These are phyloP conservation scores for Durio zibethinus DNA, from an alignment of 345 rosid species.

Conservation along the genomic window DNA sequence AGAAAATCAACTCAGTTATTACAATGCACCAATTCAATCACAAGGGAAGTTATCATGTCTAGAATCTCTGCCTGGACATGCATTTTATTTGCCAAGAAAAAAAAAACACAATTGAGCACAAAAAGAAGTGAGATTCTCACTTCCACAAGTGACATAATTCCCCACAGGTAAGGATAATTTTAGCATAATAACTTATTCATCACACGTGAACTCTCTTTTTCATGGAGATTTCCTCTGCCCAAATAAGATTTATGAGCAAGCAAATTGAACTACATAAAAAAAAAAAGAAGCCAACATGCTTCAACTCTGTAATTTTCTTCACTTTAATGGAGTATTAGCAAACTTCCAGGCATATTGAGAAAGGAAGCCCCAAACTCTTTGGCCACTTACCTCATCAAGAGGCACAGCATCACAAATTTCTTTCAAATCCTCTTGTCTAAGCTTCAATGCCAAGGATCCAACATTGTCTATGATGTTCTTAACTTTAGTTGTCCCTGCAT, in stretches of 20 bases:
- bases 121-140: too few species aligned
- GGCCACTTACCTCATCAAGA: constrained; percentile 36
- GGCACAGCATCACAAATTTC: constrained; percentile 40
- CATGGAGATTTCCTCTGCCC: neutral
- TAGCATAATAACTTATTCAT: too few species aligned
- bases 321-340: constrained; percentile 25
- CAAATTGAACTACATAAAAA: neutral
- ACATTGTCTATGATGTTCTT: constrained; percentile 39
- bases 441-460: constrained; percentile 31
- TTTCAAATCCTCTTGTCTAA: constrained; percentile 28
- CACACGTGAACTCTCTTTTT: too few species aligned
- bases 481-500: constrained; percentile 41
- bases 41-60: too few species aligned
- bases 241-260: too few species aligned
- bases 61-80: too few species aligned
- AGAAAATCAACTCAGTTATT: too few species aligned
- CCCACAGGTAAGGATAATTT: neutral
- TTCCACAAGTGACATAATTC: too few species aligned
- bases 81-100: too few species aligned
- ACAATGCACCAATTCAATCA: too few species aligned
- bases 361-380: neutral
- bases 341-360: constrained; percentile 15
- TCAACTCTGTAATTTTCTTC: neutral
- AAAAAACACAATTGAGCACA: too few species aligned
- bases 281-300: neutral